Base-by-base conservation (phyloP, 2,329 filamentous ascomycete genomes). In the Spiromastix sp. region DNA sequence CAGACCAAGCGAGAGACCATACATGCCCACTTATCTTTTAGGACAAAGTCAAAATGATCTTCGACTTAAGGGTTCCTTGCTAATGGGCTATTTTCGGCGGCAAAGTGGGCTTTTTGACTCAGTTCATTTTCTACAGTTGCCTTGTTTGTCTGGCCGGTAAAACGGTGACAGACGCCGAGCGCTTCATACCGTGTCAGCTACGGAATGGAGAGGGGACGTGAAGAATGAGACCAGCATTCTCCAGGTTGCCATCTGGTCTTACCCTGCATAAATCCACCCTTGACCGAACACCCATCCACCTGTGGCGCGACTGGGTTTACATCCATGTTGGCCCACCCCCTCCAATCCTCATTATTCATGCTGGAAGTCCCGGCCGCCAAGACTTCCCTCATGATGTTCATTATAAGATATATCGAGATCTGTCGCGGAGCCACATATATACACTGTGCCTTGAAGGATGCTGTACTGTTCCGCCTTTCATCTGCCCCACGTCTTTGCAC, bases 231-330 rank as follows among this genome's bases (percentile, higher is more conserved):
- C 7, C 21, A 24, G 21, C n/a, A 7, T 27, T 30, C 6, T 29
- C 34, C 4, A 24, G 34, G 27, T 36, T 25, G 13, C n/a, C 9
- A 15, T 36, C 5, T 27, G 24, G 18, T 21, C 19, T 30, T 29
- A 21, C 34, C 20, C 10, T 29, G 18, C n/a, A 11, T 20, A 27
- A 24, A 18, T 30, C 27, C 11, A 24, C 24, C 12, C 19, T 18
- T n/a, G n/a, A n/a, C n/a, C n/a, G n/a, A n/a, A n/a, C n/a, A n/a
- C n/a, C n/a, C n/a, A n/a, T n/a, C n/a, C n/a, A n/a, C n/a, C n/a
- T n/a, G n/a, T n/a, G n/a, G n/a, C n/a, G n/a, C n/a, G n/a, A n/a
- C n/a, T n/a, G n/a, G n/a, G n/a, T n/a, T n/a, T n/a, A n/a, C n/a
- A 36, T 30, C 27, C 34, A 10, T 30, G 27, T 9, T 5, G 12